Percentiles rank a stretch among this genome's conserved stretches.
phyloP scores from a whole-genome alignment of 2,329 filamentous ascomycete genomes.

The Colletotrichum sp. region DNA sequence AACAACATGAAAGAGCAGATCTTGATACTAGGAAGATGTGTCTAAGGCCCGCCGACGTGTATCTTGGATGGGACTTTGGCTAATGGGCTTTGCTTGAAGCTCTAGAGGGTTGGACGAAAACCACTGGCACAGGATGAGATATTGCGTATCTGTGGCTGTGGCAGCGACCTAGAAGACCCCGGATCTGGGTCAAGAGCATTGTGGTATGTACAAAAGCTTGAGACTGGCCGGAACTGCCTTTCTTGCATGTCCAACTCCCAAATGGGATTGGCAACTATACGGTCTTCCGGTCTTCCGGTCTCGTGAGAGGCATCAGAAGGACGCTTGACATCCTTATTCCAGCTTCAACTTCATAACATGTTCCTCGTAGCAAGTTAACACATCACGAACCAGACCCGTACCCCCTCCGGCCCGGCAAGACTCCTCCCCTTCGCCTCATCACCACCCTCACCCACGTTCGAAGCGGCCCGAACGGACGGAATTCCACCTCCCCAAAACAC shows the following conservation, averaged over 20 bases:
- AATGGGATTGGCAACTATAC: neutral
- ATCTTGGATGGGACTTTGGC: neutral
- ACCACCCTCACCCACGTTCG: neutral
- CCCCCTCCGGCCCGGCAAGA: neutral
- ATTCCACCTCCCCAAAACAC: neutral
- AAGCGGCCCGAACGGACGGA: neutral
- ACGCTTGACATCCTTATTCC: neutral
- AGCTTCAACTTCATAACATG: neutral
- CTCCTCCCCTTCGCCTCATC: neutral
- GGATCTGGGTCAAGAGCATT: rapidly evolving
- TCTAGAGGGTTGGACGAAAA: neutral
- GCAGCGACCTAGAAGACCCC: neutral
- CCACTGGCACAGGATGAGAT: neutral
- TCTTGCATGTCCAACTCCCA: neutral
- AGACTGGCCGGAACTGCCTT: neutral
- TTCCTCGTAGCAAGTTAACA: neutral
- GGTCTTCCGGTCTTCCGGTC: rapidly evolving
- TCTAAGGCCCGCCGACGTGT: neutral
- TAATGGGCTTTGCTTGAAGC: neutral
- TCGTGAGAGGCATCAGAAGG: neutral
- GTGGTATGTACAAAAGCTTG: neutral
- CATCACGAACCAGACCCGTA: neutral
- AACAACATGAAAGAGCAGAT: neutral
- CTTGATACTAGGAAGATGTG: neutral
- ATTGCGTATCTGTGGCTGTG: neutral